phyloP scores from a whole-genome alignment of 1,284 basidiomycete species.

The Megacollybia platyphylla region DNA sequence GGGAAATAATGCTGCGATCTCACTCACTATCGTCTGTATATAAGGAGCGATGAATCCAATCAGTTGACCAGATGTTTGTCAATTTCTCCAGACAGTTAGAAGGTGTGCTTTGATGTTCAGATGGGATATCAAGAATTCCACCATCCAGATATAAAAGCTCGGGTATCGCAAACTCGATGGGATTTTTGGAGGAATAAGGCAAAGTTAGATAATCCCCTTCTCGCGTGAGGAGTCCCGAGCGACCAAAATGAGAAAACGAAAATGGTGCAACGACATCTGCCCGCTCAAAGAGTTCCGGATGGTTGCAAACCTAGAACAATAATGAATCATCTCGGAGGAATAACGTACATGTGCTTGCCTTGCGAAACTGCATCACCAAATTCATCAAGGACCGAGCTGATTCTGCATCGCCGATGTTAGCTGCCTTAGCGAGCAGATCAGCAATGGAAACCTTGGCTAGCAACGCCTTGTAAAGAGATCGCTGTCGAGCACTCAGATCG shows the following conservation, averaged over 20 bases:
- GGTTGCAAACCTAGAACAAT: constrained; percentile 79
- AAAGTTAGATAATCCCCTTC: constrained; percentile 79
- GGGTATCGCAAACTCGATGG: constrained; percentile 75
- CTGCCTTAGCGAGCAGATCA: constrained; percentile 89
- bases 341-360: constrained; percentile 32
- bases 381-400: constrained; percentile 95
- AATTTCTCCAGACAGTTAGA: constrained; percentile 59
- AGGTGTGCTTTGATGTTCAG: constrained; percentile 42
- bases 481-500: constrained; percentile 89
- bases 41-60: constrained; percentile 69
- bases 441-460: constrained; percentile 91
- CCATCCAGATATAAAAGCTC: constrained; percentile 71
- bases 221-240: constrained; percentile 70
- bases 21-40: constrained; percentile 48
- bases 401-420: constrained; percentile 80
- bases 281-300: constrained; percentile 96
- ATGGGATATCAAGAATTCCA: constrained; percentile 61
- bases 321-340: not conserved
- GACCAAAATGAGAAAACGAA: constrained; percentile 78
- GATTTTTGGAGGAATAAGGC: constrained; percentile 80
- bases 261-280: constrained; percentile 93
- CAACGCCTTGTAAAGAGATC: constrained; percentile 84
- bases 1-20: not conserved
- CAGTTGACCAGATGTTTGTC: constrained; percentile 87
- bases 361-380: constrained; percentile 99